A percentile compares a stretch with the other conserved stretches of the same genome.
Conservation (phyloP, 306 rosid species). For the Lathyrus sativus region DNA sequence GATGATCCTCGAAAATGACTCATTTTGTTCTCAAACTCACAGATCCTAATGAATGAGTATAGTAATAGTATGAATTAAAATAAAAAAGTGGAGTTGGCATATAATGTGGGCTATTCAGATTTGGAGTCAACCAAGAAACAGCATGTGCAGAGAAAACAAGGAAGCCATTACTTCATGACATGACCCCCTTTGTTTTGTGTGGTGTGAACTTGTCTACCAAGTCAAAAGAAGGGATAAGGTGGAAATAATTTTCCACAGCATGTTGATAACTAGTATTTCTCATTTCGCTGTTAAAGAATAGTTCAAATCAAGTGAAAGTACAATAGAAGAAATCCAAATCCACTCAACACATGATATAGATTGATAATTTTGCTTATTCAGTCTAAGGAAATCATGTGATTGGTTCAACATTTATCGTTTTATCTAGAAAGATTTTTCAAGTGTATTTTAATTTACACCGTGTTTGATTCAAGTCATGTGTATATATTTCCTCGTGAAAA, state of each 20-base stretch:
- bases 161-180: neutral
- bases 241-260: neutral
- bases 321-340: too few species aligned
- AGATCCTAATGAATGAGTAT: neutral
- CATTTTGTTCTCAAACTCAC: conserved; percentile 25
- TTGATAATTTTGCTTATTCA: too few species aligned
- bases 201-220: neutral
- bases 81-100: neutral
- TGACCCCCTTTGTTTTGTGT: neutral
- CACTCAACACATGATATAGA: too few species aligned
- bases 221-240: neutral
- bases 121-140: neutral
- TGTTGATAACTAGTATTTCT: neutral
- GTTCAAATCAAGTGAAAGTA: too few species aligned
- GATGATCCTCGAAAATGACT: conserved; percentile 26
- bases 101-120: conserved; percentile 8
- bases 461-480: neutral
- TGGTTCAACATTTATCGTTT: neutral
- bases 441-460: neutral
- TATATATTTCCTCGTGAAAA: neutral
- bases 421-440: neutral
- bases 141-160: neutral
- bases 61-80: neutral
- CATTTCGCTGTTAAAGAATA: too few species aligned
- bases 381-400: neutral